A percentile compares a stretch with the other conserved stretches of the same genome.
Evolutionary conservation across 345 rosid genomes (phyloP).

Genomic region (Reutealis trisperma): DNA sequence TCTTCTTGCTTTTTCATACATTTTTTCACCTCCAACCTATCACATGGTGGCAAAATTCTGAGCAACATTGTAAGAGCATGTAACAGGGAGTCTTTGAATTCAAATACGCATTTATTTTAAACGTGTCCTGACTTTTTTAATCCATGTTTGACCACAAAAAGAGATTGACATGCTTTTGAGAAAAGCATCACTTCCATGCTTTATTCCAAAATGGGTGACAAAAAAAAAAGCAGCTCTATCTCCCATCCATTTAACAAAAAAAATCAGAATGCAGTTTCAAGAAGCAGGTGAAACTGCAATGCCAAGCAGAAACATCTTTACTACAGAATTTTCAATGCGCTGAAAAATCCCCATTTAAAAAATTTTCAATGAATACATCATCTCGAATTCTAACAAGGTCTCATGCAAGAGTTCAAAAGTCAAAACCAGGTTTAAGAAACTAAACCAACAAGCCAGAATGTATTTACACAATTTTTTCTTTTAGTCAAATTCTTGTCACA

Average conservation of each 20-base stretch:
- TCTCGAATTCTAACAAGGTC: not conserved
- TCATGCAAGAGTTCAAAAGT: not conserved
- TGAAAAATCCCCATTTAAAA: not conserved
- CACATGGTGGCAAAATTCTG: not conserved
- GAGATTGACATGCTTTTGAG: not conserved
- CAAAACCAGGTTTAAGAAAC: not conserved
- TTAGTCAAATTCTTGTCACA: not conserved
- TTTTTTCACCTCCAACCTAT: conserved; percentile 92
- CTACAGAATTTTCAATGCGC: not conserved
- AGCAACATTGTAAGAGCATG: not conserved
- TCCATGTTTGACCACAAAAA: not conserved
- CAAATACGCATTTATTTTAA: not conserved
- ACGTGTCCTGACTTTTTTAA: not conserved
- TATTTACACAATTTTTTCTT: not conserved
- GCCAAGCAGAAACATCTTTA: conserved; percentile 1
- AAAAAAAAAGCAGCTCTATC: not conserved
- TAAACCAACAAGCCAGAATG: not conserved
- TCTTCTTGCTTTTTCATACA: conserved; percentile 97
- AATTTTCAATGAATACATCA: not conserved
- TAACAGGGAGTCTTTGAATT: not conserved
- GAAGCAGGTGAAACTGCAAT: not conserved
- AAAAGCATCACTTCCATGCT: not conserved
- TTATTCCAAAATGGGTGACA: not conserved
- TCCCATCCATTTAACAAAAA: not conserved
- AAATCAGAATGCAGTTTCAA: not conserved